phyloP scores from a whole-genome alignment of 1,284 basidiomycete genomes.

The Sporisorium exsertum region DNA sequence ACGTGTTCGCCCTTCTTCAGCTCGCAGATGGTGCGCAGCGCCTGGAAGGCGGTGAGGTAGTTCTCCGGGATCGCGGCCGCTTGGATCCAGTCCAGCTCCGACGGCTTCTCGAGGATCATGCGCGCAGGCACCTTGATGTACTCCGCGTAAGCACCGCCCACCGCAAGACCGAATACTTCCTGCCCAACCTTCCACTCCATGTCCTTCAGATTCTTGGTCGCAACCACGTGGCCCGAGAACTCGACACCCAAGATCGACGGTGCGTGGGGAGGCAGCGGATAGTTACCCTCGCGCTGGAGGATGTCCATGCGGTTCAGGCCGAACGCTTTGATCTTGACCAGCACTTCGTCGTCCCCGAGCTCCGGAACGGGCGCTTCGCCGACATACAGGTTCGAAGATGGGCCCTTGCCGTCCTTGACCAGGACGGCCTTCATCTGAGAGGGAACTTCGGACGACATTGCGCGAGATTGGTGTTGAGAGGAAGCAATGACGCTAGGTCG shows the following conservation, averaged over 20 bases:
- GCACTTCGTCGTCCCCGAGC: constrained; percentile 75
- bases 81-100: constrained; percentile 81
- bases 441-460: constrained; percentile 44
- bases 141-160: constrained; percentile 86
- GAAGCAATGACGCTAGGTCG: background rate
- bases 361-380: constrained; percentile 76
- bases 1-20: constrained; percentile 79
- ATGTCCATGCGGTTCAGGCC: constrained; percentile 68
- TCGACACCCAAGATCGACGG: constrained; percentile 88
- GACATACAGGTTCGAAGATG: constrained; percentile 81
- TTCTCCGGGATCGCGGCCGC: constrained; percentile 70
- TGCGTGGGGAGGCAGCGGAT: constrained; percentile 80
- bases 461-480: background rate
- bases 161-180: constrained; percentile 84
- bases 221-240: constrained; percentile 74
- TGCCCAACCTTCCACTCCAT: constrained; percentile 76
- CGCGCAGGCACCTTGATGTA: constrained; percentile 79
- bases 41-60: constrained; percentile 67
- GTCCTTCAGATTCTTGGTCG: constrained; percentile 71
- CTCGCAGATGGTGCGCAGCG: constrained; percentile 45
- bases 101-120: constrained; percentile 82
- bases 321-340: constrained; percentile 73
- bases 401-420: constrained; percentile 82
- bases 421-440: constrained; percentile 82
- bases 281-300: constrained; percentile 66